Evolutionary conservation across 306 rosid genomes (phyloP).

Genomic region (Citrullus amarus): DNA sequence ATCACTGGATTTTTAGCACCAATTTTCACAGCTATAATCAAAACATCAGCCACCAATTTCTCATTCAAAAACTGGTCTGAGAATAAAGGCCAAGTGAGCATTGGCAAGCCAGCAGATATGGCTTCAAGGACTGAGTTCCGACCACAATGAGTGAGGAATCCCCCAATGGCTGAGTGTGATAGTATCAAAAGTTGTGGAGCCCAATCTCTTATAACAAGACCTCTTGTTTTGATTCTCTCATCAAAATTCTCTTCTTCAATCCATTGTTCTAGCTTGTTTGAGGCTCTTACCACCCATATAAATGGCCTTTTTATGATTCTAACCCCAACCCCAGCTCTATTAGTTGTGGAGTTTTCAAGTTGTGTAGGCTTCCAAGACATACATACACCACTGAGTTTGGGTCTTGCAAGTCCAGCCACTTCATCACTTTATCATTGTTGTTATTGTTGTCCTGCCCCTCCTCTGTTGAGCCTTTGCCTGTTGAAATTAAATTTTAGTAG

Average conservation of each 20-base stretch:
- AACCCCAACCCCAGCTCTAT: slow-evolving; percentile 17
- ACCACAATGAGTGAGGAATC: slow-evolving; percentile 50
- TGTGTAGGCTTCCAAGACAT: slow-evolving; percentile 40
- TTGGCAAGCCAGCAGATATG: slow-evolving; percentile 35
- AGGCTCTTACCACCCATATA: slow-evolving; percentile 16
- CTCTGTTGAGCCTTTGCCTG: slow-evolving; percentile 17
- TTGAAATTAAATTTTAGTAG: not conserved
- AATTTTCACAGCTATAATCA: slow-evolving; percentile 1
- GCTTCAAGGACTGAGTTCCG: slow-evolving; percentile 52
- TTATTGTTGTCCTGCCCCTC: not conserved
- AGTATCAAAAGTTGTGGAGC: slow-evolving; percentile 40
- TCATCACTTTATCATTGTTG: slow-evolving; percentile 1
- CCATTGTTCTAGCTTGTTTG: slow-evolving; percentile 30
- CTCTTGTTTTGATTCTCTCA: slow-evolving; percentile 22
- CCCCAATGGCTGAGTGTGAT: slow-evolving; percentile 39
- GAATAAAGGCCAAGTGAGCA: slow-evolving; percentile 56
- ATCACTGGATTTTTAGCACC: slow-evolving; percentile 20
- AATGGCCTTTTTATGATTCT: slow-evolving; percentile 18
- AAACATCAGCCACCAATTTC: not conserved
- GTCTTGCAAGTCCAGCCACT: slow-evolving; percentile 37
- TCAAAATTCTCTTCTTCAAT: slow-evolving; percentile 31
- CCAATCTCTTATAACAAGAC: slow-evolving; percentile 43
- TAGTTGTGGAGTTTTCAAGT: slow-evolving; percentile 10
- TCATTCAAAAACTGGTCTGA: slow-evolving; percentile 37
- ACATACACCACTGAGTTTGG: slow-evolving; percentile 26